phyloP scores from a whole-genome alignment of 257 asterid genomes.

The Solanum okadae region DNA sequence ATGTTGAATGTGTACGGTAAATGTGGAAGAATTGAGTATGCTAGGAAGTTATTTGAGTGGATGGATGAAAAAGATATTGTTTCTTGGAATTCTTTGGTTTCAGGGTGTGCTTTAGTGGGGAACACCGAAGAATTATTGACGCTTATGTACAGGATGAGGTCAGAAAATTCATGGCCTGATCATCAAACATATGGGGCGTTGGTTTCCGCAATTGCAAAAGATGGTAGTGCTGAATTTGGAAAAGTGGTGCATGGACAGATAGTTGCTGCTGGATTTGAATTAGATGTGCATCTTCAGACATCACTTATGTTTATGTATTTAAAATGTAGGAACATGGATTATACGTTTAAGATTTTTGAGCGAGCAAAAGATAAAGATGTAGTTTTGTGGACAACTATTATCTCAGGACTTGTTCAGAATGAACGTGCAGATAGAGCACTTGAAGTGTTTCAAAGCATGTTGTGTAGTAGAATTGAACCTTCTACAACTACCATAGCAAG shows the following conservation, averaged over 20 bases:
- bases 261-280: slow-evolving; percentile 34
- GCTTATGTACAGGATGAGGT: slow-evolving; percentile 43
- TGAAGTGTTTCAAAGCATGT: slow-evolving; percentile 43
- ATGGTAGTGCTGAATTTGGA: slow-evolving; percentile 39
- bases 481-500: slow-evolving; percentile 61
- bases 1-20: slow-evolving; percentile 64
- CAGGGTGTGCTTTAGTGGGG: slow-evolving; percentile 43
- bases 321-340: slow-evolving; percentile 40
- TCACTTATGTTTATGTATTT: slow-evolving; percentile 55
- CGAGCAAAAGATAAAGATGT: slow-evolving; percentile 46
- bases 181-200: slow-evolving; percentile 56
- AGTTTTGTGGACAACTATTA: slow-evolving; percentile 65
- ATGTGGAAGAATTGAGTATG: slow-evolving; percentile 47
- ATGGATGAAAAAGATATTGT: slow-evolving; percentile 47
- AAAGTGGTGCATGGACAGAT: slow-evolving; percentile 54
- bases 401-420: slow-evolving; percentile 77
- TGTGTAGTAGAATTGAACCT: slow-evolving; percentile 34
- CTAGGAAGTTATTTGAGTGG: slow-evolving; percentile 45
- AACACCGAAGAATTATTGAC: slow-evolving; percentile 25
- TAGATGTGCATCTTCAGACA: slow-evolving; percentile 44
- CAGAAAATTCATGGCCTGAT: slow-evolving; percentile 41
- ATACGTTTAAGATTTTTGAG: slow-evolving; percentile 39
- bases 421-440: slow-evolving; percentile 51
- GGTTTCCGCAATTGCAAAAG: slow-evolving; percentile 43
- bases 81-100: slow-evolving; percentile 82